Base-by-base conservation (phyloP, 2,329 filamentous ascomycete genomes). In the Chalaropsis thielavioides region DNA sequence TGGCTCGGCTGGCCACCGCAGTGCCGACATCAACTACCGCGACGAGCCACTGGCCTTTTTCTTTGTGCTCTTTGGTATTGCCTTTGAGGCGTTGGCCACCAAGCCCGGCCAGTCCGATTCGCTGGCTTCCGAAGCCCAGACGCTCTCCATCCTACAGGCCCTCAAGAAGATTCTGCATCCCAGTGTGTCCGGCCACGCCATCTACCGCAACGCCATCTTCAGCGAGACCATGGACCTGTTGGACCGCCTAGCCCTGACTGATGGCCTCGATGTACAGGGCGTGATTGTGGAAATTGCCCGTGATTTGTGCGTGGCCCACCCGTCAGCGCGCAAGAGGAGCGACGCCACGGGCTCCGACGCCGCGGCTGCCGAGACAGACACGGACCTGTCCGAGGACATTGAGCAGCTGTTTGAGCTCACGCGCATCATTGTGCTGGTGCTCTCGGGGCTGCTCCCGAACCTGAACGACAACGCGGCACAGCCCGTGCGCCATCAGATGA, bases 41-140 rank as follows among this genome's bases (percentile, higher is more conserved):
- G 92, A 97, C 72, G 94, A 99, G 73, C 94, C 94, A 0, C 90
- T 97, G 1, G 94, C 94, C 0, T 99, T 99, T 80, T 99, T 99
- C 78, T 99, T 99, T 71, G 92, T 99, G 15, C 81, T 99, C 0
- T 99, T 97, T 70, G 94, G 94, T 11, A 86, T 99, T 66, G 91
- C 92, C 0, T 97, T 99, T 70, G 95, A 99, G 75, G 92, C 95
- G 19, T 82, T 99, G 24, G 92, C 92, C 7, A 90, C 90, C 6
- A 85, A 91, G 59, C 86, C 88, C 4, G 54, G 62, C 13, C 46
- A 58, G 24, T 82, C 83, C 24, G 80, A 82, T 61, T 78, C 77
- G 41, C 80, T 91, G 38, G 86, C 85, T 3, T 85, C 84, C 0
- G 86, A 87, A 68, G 86, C 88, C 69, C 90, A 96, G 72, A 90